These are phyloP conservation scores for Kodamaea laetipori DNA, from an alignment of 805 yeast species.

Conservation along the genomic window DNA sequence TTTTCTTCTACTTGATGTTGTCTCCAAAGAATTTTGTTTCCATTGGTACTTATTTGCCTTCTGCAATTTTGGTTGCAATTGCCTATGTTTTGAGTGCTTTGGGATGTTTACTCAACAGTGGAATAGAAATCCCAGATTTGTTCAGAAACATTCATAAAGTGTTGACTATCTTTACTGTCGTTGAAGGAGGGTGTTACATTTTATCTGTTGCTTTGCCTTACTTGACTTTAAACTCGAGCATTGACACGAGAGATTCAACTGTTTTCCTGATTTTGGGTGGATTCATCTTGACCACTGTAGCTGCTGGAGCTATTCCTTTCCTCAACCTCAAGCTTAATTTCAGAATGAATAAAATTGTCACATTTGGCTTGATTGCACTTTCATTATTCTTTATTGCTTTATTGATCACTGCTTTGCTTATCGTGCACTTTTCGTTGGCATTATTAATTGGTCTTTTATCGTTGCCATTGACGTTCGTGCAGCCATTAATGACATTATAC, in stretches of 20 bases:
- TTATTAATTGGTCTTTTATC: constrained; percentile 68
- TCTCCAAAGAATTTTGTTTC: constrained; percentile 83
- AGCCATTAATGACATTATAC: constrained; percentile 30
- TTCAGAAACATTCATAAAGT: constrained; percentile 26
- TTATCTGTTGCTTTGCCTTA: constrained; percentile 31
- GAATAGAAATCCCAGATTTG: constrained; percentile 27
- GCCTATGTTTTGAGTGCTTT: constrained; percentile 70
- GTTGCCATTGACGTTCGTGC: constrained; percentile 71
- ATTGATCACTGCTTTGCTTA: constrained; percentile 69
- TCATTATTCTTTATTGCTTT: constrained; percentile 61
- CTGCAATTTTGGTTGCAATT: constrained; percentile 72
- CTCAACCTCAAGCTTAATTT: constrained; percentile 9
- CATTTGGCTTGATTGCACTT: constrained; percentile 44
- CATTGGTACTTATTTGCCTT: constrained; percentile 89
- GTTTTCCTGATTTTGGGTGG: constrained; percentile 21
- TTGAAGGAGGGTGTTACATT: constrained; percentile 27
- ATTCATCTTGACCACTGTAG: constrained; percentile 17
- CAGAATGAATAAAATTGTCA: constrained; percentile 22
- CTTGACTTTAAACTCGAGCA: constrained; percentile 14
- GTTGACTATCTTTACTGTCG: constrained; percentile 29
- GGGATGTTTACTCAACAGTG: constrained; percentile 52
- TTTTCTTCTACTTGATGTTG: constrained; percentile 84
- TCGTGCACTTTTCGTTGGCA: constrained; percentile 83
- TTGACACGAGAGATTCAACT: constrained; percentile 16
- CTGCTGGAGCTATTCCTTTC: constrained; percentile 20